Evolutionary conservation across 257 asterid genomes (phyloP), one percentile per base, ranked within the genome.

Genomic region (Cinchona pubescens): DNA sequence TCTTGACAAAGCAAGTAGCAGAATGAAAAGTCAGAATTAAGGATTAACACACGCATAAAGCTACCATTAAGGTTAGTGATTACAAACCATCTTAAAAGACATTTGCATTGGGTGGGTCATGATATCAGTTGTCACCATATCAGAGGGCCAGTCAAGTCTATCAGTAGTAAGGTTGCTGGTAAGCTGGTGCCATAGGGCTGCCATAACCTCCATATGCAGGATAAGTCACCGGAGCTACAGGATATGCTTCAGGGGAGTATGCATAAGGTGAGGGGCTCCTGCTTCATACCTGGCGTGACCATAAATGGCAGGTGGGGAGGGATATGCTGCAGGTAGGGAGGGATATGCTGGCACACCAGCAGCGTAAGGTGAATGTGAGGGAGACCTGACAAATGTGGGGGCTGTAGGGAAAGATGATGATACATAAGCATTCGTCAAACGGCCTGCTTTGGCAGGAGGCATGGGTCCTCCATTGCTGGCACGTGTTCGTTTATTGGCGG

Each of bases 361-460:
- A 4, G 96, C 90, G 86, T 88, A 92, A 75, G 90, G 99, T 51
- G 86, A 78, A 86, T 92, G 97, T 14, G 97, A 79, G 48, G 99
- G 97, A 37, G 99, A 90, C 85, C 92, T 79, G 72, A 92, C 80
- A 16, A 82, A 92, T 9, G 99, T 79, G 0, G 98, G 96, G 4
- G 96, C 90, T 53, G 96, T 82, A 0, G 99, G 99, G 89, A 95
- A 92, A 25, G 99, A 95, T 4, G 99, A 95, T 4, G 99, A 95
- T 45, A 95, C 99, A 5, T 95, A 95, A 55, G 98, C 99, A 32
- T 95, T 95, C 60, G 97, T 90, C n/a, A 96, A 91, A 58, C 99
- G 99, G 1, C 96, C 99, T 0, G 99, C 99, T 87, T 95, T 95
- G 79, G 99, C 99, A 12, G 99, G 99, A 30, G 99, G 99, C 99